Evolutionary conservation across 345 rosid species (phyloP).

Genomic region (Bruguiera parviflora): DNA sequence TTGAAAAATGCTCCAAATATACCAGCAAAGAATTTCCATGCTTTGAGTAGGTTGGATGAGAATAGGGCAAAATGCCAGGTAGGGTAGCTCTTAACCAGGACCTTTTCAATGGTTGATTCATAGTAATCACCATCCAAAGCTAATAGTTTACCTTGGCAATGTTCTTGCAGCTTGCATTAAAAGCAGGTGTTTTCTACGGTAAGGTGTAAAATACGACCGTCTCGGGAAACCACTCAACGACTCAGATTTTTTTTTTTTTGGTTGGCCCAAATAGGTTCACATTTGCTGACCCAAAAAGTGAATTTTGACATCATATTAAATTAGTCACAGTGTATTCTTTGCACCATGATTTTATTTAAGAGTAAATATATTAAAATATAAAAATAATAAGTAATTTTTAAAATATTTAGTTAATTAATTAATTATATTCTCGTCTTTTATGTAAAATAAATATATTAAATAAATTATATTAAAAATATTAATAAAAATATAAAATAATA

Average conservation of each 20-base stretch:
- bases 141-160: background rate
- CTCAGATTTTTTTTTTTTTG: conserved; percentile 59
- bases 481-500: no score
- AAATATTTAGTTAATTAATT: no score
- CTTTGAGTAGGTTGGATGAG: conserved; percentile 89
- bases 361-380: no score
- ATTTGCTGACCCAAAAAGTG: no score
- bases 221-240: conserved; percentile 99
- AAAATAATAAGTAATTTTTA: no score
- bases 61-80: conserved; percentile 99
- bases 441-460: no score
- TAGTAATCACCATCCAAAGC: background rate
- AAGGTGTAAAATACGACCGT: conserved; percentile 90
- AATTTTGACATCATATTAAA: no score
- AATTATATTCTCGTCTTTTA: no score
- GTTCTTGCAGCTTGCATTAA: conserved; percentile 75
- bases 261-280: no score
- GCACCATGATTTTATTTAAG: no score
- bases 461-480: no score
- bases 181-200: conserved; percentile 94
- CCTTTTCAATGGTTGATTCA: background rate
- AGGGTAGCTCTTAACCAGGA: conserved; percentile 6
- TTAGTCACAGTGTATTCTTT: no score
- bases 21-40: conserved; percentile 96
- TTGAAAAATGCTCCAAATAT: conserved; percentile 91